Percentiles rank a stretch among this genome's conserved stretches.
Evolutionary conservation across 805 yeast species (phyloP).

Genomic region (Kazachstania taianensis): DNA sequence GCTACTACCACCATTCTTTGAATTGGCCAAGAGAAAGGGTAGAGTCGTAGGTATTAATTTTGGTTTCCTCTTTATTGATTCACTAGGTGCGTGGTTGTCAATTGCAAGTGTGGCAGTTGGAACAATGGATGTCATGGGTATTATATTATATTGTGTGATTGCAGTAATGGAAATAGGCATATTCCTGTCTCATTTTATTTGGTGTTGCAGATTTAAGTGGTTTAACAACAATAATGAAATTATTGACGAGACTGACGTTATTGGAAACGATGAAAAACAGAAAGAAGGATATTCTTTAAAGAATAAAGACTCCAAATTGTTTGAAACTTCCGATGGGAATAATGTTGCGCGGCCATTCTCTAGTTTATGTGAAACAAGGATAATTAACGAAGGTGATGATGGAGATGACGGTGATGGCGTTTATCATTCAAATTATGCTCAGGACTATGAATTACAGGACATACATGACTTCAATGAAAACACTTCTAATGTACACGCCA

Average conservation of each 20-base stretch:
- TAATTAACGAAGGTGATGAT: constrained; percentile 1
- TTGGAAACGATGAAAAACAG: neutral
- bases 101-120: constrained; percentile 52
- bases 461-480: neutral
- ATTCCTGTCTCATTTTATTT: constrained; percentile 53
- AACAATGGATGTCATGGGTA: constrained; percentile 66
- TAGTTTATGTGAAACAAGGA: neutral
- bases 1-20: constrained; percentile 79
- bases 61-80: constrained; percentile 62
- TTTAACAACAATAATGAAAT: constrained; percentile 7
- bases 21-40: constrained; percentile 68
- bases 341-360: too few relatives aligned
- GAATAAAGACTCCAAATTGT: neutral
- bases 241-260: neutral
- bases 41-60: constrained; percentile 85
- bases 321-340: neutral
- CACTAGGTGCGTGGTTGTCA: constrained; percentile 73
- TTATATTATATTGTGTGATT: constrained; percentile 63
- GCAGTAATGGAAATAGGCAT: constrained; percentile 72
- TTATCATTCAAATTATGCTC: neutral
- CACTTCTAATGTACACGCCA: constrained; percentile 5
- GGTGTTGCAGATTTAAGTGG: constrained; percentile 44
- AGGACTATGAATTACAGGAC: constrained; percentile 3
- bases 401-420: constrained; percentile 1
- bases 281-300: neutral